Evolutionary conservation across 1,284 basidiomycete genomes (phyloP).

Genomic region (Taiwanofungus camphoratus): DNA sequence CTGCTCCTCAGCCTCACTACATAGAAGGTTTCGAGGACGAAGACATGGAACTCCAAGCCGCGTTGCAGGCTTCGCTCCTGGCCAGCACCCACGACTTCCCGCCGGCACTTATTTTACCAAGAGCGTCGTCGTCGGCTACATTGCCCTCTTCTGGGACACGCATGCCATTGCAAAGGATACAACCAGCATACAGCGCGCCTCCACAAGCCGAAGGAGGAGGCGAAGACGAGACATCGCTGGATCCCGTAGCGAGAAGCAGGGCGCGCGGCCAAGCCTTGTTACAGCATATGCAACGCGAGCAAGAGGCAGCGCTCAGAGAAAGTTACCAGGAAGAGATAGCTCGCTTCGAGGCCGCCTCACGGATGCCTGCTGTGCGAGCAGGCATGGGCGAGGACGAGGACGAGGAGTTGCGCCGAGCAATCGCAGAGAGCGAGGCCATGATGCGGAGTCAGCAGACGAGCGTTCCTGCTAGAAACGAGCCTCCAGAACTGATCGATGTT

Average conservation of each 20-base stretch:
- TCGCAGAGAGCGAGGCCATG: slow-evolving; percentile 60
- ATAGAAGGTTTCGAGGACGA: slow-evolving; percentile 65
- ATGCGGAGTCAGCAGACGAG: slow-evolving; percentile 29
- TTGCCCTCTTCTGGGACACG: not conserved
- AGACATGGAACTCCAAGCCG: slow-evolving; percentile 82
- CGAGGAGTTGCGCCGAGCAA: slow-evolving; percentile 53
- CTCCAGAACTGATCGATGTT: slow-evolving; percentile 24
- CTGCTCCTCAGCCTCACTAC: slow-evolving; percentile 15
- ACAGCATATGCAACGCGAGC: slow-evolving; percentile 61
- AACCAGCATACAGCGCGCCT: not conserved
- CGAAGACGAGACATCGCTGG: slow-evolving; percentile 23
- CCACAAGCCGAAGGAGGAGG: not conserved
- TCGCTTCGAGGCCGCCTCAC: slow-evolving; percentile 19
- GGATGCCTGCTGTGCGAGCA: slow-evolving; percentile 17
- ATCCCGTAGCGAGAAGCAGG: slow-evolving; percentile 63
- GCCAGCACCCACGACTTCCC: slow-evolving; percentile 12
- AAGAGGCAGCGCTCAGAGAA: slow-evolving; percentile 62
- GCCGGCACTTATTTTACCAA: not conserved
- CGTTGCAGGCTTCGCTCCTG: slow-evolving; percentile 71
- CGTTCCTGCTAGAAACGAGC: slow-evolving; percentile 10
- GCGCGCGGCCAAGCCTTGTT: slow-evolving; percentile 58
- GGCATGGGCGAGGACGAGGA: slow-evolving; percentile 47
- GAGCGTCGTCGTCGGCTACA: slow-evolving; percentile 1
- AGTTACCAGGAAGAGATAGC: slow-evolving; percentile 42
- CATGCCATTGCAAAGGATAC: slow-evolving; percentile 2